Percentiles rank a stretch among this genome's conserved stretches.
These are phyloP conservation scores for Ochetophila trinervis DNA, from an alignment of 306 rosid species.

Conservation along the genomic window DNA sequence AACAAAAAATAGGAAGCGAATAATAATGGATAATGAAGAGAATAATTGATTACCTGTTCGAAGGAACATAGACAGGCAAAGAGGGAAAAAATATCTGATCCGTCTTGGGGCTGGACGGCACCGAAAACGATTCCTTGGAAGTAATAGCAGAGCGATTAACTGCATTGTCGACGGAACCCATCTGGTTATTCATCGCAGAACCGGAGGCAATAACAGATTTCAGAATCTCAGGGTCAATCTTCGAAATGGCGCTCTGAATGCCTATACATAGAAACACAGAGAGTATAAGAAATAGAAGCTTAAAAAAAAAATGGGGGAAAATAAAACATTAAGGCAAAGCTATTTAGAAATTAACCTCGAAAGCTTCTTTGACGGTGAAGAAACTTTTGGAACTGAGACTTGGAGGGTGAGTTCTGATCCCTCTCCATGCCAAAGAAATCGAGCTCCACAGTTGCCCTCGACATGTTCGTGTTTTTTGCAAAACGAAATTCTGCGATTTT, in stretches of 20 bases:
- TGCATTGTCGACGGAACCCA: background rate
- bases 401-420: constrained; percentile 21
- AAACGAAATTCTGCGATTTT: too few species aligned
- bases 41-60: constrained; percentile 5
- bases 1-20: background rate
- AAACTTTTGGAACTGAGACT: constrained; percentile 44
- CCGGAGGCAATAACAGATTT: constrained; percentile 35
- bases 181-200: background rate
- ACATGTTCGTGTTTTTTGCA: constrained; percentile 11
- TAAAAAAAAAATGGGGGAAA: background rate
- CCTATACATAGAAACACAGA: background rate
- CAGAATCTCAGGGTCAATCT: constrained; percentile 41
- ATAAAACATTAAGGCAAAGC: background rate
- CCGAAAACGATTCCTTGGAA: background rate
- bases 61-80: constrained; percentile 23
- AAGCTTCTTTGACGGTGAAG: constrained; percentile 42
- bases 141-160: background rate
- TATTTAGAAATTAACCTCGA: constrained; percentile 17
- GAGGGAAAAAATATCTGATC: constrained; percentile 12
- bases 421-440: constrained; percentile 42
- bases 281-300: background rate
- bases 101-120: constrained; percentile 26
- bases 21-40: background rate
- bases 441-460: constrained; percentile 33
- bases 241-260: constrained; percentile 35